Conservation (phyloP, 164 flowering plant species). For the Cinnamomum micranthum region DNA sequence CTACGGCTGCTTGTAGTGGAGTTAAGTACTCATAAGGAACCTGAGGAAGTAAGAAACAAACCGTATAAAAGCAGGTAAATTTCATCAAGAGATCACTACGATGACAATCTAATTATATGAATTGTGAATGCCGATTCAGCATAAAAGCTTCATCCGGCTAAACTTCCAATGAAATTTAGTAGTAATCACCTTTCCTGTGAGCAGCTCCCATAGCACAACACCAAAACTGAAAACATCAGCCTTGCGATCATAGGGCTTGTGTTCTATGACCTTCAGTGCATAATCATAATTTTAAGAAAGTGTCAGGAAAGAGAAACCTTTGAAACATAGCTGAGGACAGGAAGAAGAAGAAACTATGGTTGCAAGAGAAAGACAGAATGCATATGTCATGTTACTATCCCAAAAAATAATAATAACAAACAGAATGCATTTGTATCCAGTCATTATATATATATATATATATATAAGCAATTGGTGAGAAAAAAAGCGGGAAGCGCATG, state of each 20-base stretch:
- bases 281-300: constrained; percentile 10
- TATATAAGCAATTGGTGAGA: too few relatives aligned
- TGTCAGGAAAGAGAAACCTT: not conserved
- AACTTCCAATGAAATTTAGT: constrained; percentile 9
- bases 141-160: constrained; percentile 4
- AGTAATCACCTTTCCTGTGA: constrained; percentile 36
- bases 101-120: not conserved
- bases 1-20: constrained; percentile 94
- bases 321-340: not conserved
- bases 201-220: constrained; percentile 41
- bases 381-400: not conserved
- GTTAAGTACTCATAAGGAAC: constrained; percentile 74
- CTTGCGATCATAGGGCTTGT: constrained; percentile 42
- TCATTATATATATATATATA: not conserved
- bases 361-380: not conserved
- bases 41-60: constrained; percentile 31
- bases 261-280: constrained; percentile 73
- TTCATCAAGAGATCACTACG: not conserved
- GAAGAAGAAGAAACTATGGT: not conserved
- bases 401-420: not conserved
- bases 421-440: not conserved
- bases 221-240: constrained; percentile 46
- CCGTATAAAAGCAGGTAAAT: not conserved
- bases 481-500: not conserved
- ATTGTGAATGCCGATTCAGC: not conserved